Percentiles rank a stretch among this genome's conserved stretches.
These are phyloP conservation scores for Volvox reticuliferus DNA, from an alignment of 139 green algal genomes.

Conservation along the genomic window DNA sequence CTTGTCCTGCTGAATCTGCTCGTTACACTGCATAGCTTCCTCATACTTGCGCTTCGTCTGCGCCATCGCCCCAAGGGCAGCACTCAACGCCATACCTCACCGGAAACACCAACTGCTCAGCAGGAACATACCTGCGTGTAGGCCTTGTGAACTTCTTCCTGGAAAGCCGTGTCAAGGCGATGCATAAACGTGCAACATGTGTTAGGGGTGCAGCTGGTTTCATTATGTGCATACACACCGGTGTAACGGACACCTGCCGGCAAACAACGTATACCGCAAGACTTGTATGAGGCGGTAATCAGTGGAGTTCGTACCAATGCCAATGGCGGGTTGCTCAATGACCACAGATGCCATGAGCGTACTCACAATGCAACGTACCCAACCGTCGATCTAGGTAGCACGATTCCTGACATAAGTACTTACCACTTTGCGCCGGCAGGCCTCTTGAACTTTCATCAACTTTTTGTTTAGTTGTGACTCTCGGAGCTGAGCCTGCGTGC, in stretches of 20 bases:
- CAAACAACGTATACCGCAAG: too few relatives aligned
- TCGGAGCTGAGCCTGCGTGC: conserved; percentile 29
- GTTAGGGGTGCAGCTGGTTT: too few relatives aligned
- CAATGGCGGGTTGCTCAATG: neutral
- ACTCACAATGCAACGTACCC: too few relatives aligned
- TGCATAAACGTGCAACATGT: too few relatives aligned
- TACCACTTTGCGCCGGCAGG: conserved; percentile 76
- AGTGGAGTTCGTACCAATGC: neutral
- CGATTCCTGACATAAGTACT: neutral
- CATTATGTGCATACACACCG: too few relatives aligned
- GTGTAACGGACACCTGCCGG: too few relatives aligned
- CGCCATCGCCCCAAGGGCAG: too few relatives aligned
- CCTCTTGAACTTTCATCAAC: conserved; percentile 71
- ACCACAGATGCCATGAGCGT: too few relatives aligned
- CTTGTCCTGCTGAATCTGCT: conserved; percentile 72
- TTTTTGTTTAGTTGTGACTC: conserved; percentile 69
- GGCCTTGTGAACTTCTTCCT: conserved; percentile 73
- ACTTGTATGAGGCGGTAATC: too few relatives aligned
- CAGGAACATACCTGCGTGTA: conserved; percentile 60
- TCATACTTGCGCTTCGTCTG: conserved; percentile 83
- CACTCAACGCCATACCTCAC: neutral
- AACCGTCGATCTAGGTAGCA: too few relatives aligned
- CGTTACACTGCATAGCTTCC: conserved; percentile 62
- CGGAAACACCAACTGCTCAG: too few relatives aligned
- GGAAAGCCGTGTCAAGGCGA: neutral